phyloP scores from a whole-genome alignment of 495 filamentous ascomycete genomes.

The Aspergillus ellipticus region DNA sequence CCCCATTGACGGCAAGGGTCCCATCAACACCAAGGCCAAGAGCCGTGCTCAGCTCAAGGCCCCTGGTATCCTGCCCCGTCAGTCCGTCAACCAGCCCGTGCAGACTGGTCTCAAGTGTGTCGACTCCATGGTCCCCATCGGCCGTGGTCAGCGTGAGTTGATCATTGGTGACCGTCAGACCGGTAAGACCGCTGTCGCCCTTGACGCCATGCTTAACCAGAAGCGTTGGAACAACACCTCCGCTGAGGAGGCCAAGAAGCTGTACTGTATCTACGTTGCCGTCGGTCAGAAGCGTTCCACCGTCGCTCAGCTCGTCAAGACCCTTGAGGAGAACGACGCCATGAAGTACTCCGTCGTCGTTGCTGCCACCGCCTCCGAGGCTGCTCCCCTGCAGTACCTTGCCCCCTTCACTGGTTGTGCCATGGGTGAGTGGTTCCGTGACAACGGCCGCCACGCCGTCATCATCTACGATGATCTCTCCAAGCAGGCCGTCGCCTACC shows the following conservation, averaged over 20 bases:
- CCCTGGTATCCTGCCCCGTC: constrained; percentile 94
- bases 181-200: constrained; percentile 98
- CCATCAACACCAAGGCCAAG: constrained; percentile 84
- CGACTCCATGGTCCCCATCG: constrained; percentile 99
- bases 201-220: constrained; percentile 98
- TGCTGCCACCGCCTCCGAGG: constrained; percentile 96
- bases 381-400: constrained; percentile 89
- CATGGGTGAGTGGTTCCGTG: constrained; percentile 86
- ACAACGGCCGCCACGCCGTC: constrained; percentile 87
- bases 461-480: constrained; percentile 96
- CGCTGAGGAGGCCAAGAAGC: constrained; percentile 88
- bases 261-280: constrained; percentile 99
- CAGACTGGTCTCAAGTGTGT: constrained; percentile 99
- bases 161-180: constrained; percentile 99
- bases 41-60: constrained; percentile 98
- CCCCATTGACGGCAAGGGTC: constrained; percentile 99
- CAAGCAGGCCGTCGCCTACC: constrained; percentile 99
- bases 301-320: constrained; percentile 98
- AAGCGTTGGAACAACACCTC: constrained; percentile 89
- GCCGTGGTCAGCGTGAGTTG: constrained; percentile 99
- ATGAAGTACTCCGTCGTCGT: constrained; percentile 98
- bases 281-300: constrained; percentile 99
- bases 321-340: constrained; percentile 98
- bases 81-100: constrained; percentile 95
- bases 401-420: constrained; percentile 87